Conservation (phyloP, 2,329 filamentous ascomycete species). For the Coniochaeta sp. region DNA sequence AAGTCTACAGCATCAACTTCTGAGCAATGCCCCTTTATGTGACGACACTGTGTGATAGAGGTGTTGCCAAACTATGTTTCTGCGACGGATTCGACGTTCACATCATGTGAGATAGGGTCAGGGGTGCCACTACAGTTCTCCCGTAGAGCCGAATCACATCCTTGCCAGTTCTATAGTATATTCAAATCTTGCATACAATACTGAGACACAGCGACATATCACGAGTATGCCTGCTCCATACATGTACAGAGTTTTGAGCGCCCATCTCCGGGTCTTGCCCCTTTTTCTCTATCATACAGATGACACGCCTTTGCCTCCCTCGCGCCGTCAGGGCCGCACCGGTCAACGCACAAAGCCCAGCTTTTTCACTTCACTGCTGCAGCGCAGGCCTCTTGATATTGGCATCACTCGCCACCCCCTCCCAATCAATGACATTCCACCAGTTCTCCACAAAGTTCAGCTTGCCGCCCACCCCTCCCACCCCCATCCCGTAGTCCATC, state of each 20-base stretch:
- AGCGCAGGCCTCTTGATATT: slow-evolving; percentile 16
- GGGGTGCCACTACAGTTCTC: too few relatives aligned
- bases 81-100: too few relatives aligned
- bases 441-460: slow-evolving; percentile 65
- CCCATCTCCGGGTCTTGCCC: not conserved
- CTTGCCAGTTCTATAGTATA: not conserved
- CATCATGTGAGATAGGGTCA: too few relatives aligned
- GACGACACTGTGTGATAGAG: too few relatives aligned
- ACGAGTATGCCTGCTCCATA: slow-evolving; percentile 3
- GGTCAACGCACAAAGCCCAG: too few relatives aligned
- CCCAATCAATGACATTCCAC: slow-evolving; percentile 89
- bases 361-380: slow-evolving; percentile 5
- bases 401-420: slow-evolving; percentile 49
- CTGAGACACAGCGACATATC: not conserved
- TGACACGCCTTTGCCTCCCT: not conserved
- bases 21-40: too few relatives aligned
- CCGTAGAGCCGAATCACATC: not conserved
- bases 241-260: slow-evolving; percentile 2
- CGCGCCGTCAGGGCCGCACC: too few relatives aligned
- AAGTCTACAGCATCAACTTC: too few relatives aligned
- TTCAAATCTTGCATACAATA: not conserved
- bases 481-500: slow-evolving; percentile 62
- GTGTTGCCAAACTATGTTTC: too few relatives aligned
- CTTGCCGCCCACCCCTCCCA: slow-evolving; percentile 62
- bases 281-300: slow-evolving; percentile 1